A percentile compares a stretch with the other conserved stretches of the same genome.
These are phyloP conservation scores for Termitomyces sp. DNA, from an alignment of 768 basidiomycete genomes.

Conservation along the genomic window DNA sequence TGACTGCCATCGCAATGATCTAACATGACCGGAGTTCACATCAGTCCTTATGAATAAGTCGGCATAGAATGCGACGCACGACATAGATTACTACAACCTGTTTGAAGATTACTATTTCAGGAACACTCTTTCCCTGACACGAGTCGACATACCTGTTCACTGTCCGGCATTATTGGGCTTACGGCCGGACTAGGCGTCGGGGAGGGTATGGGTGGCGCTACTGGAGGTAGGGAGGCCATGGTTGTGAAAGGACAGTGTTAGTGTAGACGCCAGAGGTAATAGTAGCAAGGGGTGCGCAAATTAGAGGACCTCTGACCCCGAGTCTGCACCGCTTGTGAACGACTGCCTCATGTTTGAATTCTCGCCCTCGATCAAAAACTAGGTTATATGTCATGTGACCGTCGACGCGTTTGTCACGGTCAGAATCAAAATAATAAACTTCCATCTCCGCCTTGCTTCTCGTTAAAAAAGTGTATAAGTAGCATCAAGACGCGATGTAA, in stretches of 20 bases:
- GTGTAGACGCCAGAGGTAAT: neutral
- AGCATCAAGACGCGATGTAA: neutral
- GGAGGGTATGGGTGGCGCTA: constrained; percentile 43
- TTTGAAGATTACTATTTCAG: constrained; percentile 23
- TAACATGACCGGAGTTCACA: constrained; percentile 26
- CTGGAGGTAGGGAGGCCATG: constrained; percentile 37
- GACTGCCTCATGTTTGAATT: constrained; percentile 20
- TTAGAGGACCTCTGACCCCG: neutral
- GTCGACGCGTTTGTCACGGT: constrained; percentile 21
- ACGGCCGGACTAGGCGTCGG: constrained; percentile 28
- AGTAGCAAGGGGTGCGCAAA: constrained; percentile 3
- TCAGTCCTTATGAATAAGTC: constrained; percentile 1
- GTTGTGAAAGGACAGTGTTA: neutral
- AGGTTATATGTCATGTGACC: constrained; percentile 18
- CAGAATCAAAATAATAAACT: constrained; percentile 1
- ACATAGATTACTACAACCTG: constrained; percentile 78
- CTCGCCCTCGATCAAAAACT: constrained; percentile 4
- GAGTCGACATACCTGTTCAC: constrained; percentile 59
- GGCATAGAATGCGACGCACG: constrained; percentile 40
- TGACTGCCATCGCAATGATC: constrained; percentile 83
- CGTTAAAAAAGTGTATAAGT: constrained; percentile 10
- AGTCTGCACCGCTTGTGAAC: constrained; percentile 16
- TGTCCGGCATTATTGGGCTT: constrained; percentile 58
- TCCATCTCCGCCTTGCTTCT: constrained; percentile 17
- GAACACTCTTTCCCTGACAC: constrained; percentile 11